Conservation (phyloP, 1,284 basidiomycete genomes). For the Ceratobasidium sp. region DNA sequence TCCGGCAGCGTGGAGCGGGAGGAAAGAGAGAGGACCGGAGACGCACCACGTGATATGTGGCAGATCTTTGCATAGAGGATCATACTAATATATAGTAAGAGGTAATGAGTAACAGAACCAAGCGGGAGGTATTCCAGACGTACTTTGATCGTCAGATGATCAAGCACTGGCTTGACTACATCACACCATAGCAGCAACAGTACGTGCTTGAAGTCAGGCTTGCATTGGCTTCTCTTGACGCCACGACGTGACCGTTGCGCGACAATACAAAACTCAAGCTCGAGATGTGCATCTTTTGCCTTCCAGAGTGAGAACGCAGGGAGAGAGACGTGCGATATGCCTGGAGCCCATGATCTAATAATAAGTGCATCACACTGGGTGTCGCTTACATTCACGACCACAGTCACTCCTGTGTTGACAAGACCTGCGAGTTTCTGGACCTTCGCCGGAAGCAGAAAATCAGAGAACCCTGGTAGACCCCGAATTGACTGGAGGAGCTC, state of each 20-base stretch:
- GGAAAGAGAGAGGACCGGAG: background rate
- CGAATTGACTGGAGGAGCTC: background rate
- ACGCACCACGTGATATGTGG: conserved; percentile 12
- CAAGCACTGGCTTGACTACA: background rate
- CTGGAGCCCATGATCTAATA: no score
- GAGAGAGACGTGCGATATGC: no score
- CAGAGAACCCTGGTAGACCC: background rate
- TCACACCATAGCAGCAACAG: background rate
- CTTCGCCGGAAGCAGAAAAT: background rate
- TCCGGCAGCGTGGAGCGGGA: conserved; percentile 10
- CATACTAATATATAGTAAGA: background rate
- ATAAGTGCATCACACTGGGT: no score
- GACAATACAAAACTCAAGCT: no score
- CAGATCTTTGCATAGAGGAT: background rate
- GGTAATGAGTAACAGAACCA: background rate
- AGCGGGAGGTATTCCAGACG: no score
- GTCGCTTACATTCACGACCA: background rate
- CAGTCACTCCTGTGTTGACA: background rate
- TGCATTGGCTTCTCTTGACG: background rate
- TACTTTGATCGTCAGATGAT: background rate
- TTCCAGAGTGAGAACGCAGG: no score
- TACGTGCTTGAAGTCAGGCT: background rate
- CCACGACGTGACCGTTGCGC: no score
- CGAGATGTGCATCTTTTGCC: no score
- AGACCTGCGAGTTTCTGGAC: background rate